Evolutionary conservation across 1,284 basidiomycete genomes (phyloP).

Genomic region (Melampsora americana): DNA sequence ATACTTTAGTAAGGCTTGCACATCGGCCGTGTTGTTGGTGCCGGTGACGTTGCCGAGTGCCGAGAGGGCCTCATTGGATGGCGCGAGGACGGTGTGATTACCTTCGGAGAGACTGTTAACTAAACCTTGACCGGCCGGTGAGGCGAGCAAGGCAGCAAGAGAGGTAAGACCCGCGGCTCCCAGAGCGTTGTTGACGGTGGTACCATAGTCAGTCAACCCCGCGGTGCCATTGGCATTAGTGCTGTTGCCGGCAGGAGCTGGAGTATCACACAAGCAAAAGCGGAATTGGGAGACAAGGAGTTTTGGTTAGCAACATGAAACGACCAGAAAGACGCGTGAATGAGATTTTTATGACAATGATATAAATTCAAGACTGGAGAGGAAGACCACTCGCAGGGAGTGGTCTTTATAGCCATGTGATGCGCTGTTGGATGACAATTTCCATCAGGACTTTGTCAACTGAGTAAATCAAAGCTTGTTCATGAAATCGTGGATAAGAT

Average conservation of each 20-base stretch:
- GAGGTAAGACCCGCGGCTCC: constrained; percentile 21
- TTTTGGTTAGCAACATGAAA: neutral
- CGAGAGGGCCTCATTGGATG: constrained; percentile 18
- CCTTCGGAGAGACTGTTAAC: constrained; percentile 25
- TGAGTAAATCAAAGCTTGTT: neutral
- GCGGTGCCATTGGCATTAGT: constrained; percentile 1
- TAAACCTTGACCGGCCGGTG: constrained; percentile 16
- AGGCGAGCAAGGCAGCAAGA: constrained; percentile 9
- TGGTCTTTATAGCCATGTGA: too few relatives aligned
- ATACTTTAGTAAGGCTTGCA: constrained; percentile 30
- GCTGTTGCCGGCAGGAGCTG: neutral
- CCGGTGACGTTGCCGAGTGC: constrained; percentile 18
- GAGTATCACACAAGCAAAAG: neutral
- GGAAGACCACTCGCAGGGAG: neutral
- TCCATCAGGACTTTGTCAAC: too few relatives aligned
- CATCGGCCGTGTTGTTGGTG: constrained; percentile 21
- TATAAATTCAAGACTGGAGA: neutral
- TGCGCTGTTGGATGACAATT: too few relatives aligned
- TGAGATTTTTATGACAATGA: neutral
- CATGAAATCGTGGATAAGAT: neutral
- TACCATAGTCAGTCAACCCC: neutral
- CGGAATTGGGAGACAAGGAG: neutral
- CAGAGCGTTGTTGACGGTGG: constrained; percentile 22
- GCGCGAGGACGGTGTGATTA: constrained; percentile 29
- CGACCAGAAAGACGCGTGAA: too few relatives aligned